Evolutionary conservation across 345 rosid species (phyloP), one percentile per base, ranked within the genome.

Genomic region (Isatis tinctoria): DNA sequence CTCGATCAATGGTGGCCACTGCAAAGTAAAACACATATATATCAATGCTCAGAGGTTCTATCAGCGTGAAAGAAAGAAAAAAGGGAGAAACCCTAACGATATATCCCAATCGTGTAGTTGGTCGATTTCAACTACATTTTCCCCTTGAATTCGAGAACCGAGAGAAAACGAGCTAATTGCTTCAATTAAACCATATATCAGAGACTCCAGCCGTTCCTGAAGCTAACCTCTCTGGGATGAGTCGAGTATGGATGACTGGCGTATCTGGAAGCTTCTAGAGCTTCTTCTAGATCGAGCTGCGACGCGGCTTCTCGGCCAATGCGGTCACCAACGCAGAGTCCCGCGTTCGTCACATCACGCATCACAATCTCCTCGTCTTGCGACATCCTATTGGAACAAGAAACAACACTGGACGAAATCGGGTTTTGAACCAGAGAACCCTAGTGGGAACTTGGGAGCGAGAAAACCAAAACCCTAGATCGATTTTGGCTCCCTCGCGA

Each of bases 1-100:
- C 79, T 91, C 98, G 41, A 87, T 80, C 77, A 90, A 70, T 41
- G 98, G 94, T 56, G 99, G 98, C 99, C 99, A 95, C 97, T 94
- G 85, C 82, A 33, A 72, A 80, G 49, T 52, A 43, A 69, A 78
- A 76, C 44, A 70, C 37, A 10, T 6, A 39, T 16, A 48, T 20
- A 51, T 65, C 58, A 37, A 77, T 18, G 22, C 75, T 36, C 72
- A 37, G n/a, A n/a, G n/a, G n/a, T n/a, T 26, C 39, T 8, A 60
- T 48, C 26, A 4, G 13, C 53, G 9, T 20, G 14, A 10, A 3
- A 49, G 14, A 10, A 3, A 6, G 2, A 22, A 1, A 4, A 30
- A 30, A 30, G 3, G 0, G 6, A 20, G 8, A 26, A 67, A 36
- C 35, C 71, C 60, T 41, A 69, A 20, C 30, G 45, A 35, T 1